phyloP scores from a whole-genome alignment of 257 asterid species.

The Solanum bulbocastanum region DNA sequence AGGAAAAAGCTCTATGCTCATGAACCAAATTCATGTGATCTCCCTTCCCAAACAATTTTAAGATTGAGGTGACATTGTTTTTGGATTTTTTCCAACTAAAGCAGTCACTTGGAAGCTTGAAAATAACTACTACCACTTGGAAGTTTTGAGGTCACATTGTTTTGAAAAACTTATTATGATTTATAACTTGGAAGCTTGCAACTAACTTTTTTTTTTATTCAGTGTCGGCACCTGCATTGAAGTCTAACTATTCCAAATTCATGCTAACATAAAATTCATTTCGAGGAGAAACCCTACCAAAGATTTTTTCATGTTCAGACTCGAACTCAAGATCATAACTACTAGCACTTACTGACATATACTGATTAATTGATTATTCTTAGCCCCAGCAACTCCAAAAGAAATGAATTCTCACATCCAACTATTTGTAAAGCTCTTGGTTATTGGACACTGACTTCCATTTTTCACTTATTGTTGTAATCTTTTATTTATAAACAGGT shows the following conservation, averaged over 20 bases:
- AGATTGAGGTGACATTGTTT: neutral
- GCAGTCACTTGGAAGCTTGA: neutral
- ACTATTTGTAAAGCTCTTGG: no score
- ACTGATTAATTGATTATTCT: no score
- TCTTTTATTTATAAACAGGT: no score
- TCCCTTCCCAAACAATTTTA: neutral
- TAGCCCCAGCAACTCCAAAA: neutral
- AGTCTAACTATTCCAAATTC: no score
- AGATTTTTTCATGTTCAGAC: no score
- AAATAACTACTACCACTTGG: neutral
- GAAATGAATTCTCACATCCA: neutral
- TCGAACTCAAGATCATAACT: no score
- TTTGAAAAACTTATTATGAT: neutral
- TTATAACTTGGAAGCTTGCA: neutral
- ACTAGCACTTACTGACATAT: no score
- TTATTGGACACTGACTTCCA: neutral
- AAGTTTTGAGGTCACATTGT: neutral
- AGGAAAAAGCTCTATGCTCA: neutral
- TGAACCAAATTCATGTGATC: neutral
- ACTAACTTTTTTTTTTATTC: rapidly evolving
- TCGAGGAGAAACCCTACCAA: no score
- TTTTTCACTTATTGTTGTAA: neutral
- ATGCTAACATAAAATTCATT: no score
- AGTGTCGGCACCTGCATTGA: no score
- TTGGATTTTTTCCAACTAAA: neutral